These are phyloP conservation scores for Colletotrichum godetiae DNA, from an alignment of 2,329 filamentous ascomycete genomes.

Conservation along the genomic window DNA sequence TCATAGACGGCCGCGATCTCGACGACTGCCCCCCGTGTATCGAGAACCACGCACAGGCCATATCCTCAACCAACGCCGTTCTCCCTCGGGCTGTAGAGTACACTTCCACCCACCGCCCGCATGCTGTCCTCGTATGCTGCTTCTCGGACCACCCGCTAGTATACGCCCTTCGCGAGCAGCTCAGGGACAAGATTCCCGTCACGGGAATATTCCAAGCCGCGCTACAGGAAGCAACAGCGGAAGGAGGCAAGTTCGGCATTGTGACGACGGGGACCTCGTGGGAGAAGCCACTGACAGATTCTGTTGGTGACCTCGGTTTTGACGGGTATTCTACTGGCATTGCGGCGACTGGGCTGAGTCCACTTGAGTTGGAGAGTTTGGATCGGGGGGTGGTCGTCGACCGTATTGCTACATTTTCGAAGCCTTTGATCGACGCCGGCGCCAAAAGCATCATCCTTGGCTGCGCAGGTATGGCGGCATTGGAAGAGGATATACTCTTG, in stretches of 20 bases:
- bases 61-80: not conserved
- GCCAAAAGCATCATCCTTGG: constrained; percentile 21
- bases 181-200: not conserved
- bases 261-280: constrained; percentile 19
- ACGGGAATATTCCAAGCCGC: constrained; percentile 21
- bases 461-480: constrained; percentile 23
- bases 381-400: constrained; percentile 4
- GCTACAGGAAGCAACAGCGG: not conserved
- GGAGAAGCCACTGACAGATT: constrained; percentile 3
- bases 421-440: constrained; percentile 7
- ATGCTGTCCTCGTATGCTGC: constrained; percentile 29
- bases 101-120: not conserved
- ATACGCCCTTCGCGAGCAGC: not conserved
- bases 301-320: not conserved
- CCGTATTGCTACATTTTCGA: not conserved
- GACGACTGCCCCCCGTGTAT: constrained; percentile 17
- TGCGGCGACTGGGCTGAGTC: constrained; percentile 11
- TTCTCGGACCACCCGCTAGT: constrained; percentile 31
- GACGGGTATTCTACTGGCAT: not conserved
- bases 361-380: constrained; percentile 15
- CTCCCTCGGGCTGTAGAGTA: constrained; percentile 7
- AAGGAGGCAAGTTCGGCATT: constrained; percentile 9
- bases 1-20: constrained; percentile 20
- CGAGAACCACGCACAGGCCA: constrained; percentile 16
- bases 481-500: constrained; percentile 1